A percentile compares a stretch with the other conserved stretches of the same genome.
phyloP scores from a whole-genome alignment of 177 flowering plant species.

The Vitis hybrid region DNA sequence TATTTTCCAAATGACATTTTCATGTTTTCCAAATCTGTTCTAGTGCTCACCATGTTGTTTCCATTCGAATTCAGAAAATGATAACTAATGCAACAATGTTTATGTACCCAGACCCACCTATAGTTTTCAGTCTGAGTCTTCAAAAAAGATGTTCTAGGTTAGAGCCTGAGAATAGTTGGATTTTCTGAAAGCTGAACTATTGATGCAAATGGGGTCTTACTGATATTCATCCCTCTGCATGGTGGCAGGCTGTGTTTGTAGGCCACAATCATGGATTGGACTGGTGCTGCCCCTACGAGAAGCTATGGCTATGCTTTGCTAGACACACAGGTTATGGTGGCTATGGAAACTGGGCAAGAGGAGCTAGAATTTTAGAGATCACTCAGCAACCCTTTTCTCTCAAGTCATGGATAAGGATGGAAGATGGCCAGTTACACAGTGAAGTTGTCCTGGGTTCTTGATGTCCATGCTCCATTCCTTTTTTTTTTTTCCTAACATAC shows the following conservation, averaged over 20 bases:
- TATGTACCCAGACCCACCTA: too few relatives aligned
- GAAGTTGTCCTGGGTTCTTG: constrained; percentile 47
- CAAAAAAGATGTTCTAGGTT: too few relatives aligned
- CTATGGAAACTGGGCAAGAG: constrained; percentile 82
- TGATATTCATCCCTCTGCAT: neutral
- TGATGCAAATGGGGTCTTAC: too few relatives aligned
- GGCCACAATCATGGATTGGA: constrained; percentile 95
- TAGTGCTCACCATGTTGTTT: too few relatives aligned
- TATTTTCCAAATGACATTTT: too few relatives aligned
- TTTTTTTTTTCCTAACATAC: too few relatives aligned
- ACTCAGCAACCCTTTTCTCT: constrained; percentile 56
- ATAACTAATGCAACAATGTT: too few relatives aligned
- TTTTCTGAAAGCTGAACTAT: too few relatives aligned
- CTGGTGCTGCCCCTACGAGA: constrained; percentile 89
- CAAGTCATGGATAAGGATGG: constrained; percentile 94
- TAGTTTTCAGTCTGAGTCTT: too few relatives aligned
- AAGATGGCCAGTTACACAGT: constrained; percentile 67
- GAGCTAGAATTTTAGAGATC: constrained; percentile 76
- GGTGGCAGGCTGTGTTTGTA: constrained; percentile 73
- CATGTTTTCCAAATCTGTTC: too few relatives aligned
- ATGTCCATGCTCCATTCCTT: neutral
- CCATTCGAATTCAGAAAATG: too few relatives aligned
- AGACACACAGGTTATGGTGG: constrained; percentile 96
- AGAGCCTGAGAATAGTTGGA: too few relatives aligned
- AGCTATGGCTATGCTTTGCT: constrained; percentile 86